phyloP scores from a whole-genome alignment of 306 rosid genomes.

The Pyrus betulifolia region DNA sequence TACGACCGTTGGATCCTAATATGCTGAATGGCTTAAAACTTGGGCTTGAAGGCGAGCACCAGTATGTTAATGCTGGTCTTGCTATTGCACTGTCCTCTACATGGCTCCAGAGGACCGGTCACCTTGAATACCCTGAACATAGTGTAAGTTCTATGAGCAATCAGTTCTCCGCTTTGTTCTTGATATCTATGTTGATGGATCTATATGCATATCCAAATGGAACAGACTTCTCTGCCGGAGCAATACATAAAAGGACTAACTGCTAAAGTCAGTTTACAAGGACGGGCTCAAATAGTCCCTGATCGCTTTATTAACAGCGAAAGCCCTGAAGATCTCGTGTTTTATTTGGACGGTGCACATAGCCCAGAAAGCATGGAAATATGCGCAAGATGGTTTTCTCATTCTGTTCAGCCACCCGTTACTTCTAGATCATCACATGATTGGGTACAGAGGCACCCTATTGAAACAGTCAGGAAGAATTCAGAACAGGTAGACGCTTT shows the following conservation, averaged over 20 bases:
- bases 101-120: constrained; percentile 82
- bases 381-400: constrained; percentile 84
- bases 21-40: constrained; percentile 61
- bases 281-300: constrained; percentile 86
- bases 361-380: constrained; percentile 94
- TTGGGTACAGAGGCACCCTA: constrained; percentile 20
- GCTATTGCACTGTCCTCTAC: constrained; percentile 73
- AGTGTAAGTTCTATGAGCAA: constrained; percentile 44
- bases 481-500: constrained; percentile 46
- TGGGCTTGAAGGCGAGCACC: constrained; percentile 97
- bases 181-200: constrained; percentile 15
- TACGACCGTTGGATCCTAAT: constrained; percentile 52
- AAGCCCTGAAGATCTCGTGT: constrained; percentile 50
- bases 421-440: constrained; percentile 30
- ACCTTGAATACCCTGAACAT: constrained; percentile 38
- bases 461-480: constrained; percentile 36
- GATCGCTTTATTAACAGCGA: constrained; percentile 41
- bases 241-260: constrained; percentile 71
- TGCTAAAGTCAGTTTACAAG: constrained; percentile 68
- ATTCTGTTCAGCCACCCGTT: constrained; percentile 41
- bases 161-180: constrained; percentile 5
- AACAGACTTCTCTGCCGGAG: constrained; percentile 62
- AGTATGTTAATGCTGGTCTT: constrained; percentile 87
- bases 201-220: constrained; percentile 19
- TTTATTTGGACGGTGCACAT: constrained; percentile 95